Percentiles rank a stretch among this genome's conserved stretches.
Evolutionary conservation across 768 basidiomycete species (phyloP).

Genomic region (Pleurotus ostreatus): DNA sequence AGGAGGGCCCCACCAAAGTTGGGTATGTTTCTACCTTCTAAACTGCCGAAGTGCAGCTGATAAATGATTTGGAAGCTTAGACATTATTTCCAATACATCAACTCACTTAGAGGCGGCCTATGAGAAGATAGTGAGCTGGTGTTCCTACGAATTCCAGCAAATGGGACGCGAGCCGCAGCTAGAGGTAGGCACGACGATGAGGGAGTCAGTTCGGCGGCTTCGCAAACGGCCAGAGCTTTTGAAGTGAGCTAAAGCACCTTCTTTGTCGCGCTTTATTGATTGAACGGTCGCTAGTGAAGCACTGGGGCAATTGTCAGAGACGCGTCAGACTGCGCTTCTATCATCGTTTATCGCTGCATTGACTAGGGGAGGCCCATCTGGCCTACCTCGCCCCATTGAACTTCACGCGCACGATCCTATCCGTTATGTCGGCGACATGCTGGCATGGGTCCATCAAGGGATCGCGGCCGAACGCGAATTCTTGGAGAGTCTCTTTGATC

Average conservation of each 20-base stretch:
- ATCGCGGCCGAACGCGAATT: conserved; percentile 96
- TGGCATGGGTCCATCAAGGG: conserved; percentile 96
- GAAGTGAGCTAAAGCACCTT: conserved; percentile 39
- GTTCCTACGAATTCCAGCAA: conserved; percentile 78
- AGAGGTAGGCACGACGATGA: conserved; percentile 62
- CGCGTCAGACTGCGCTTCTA: conserved; percentile 77
- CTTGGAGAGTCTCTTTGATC: conserved; percentile 79
- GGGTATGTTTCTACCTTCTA: conserved; percentile 44
- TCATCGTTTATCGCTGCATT: conserved; percentile 83
- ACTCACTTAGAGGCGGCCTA: conserved; percentile 85
- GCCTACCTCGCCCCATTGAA: conserved; percentile 89
- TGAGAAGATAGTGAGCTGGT: conserved; percentile 85
- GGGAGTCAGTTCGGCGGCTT: conserved; percentile 72
- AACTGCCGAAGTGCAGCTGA: not conserved
- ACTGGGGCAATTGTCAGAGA: conserved; percentile 70
- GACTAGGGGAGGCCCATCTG: conserved; percentile 83
- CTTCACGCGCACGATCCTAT: conserved; percentile 97
- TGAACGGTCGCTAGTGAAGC: conserved; percentile 46
- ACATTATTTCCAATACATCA: conserved; percentile 84
- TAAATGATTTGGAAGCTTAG: conserved; percentile 47
- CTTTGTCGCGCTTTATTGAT: not conserved
- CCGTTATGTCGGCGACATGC: conserved; percentile 96
- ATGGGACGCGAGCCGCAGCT: conserved; percentile 71
- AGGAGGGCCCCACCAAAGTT: conserved; percentile 72
- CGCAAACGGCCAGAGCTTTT: conserved; percentile 75